Evolutionary conservation across 768 basidiomycete species (phyloP).

Genomic region (Lactarius trivialis): DNA sequence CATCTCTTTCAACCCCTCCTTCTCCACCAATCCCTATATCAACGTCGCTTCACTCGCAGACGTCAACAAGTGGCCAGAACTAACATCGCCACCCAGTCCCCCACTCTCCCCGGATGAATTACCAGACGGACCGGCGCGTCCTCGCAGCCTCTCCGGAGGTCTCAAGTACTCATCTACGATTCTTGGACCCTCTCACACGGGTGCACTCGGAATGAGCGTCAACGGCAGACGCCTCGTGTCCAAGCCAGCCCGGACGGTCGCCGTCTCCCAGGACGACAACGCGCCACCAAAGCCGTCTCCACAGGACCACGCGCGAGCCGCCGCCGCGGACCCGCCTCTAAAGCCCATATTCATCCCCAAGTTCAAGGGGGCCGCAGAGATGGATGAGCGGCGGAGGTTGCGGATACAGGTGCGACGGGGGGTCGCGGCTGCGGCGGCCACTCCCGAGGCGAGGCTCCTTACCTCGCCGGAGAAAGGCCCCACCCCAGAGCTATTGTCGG

Average conservation of each 20-base stretch:
- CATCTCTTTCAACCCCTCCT: conserved; percentile 71
- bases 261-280: conserved; percentile 3
- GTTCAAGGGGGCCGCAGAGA: conserved; percentile 80
- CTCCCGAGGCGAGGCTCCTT: conserved; percentile 31
- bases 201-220: conserved; percentile 73
- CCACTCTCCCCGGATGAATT: conserved; percentile 65
- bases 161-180: conserved; percentile 88
- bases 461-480: conserved; percentile 32
- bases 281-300: conserved; percentile 4
- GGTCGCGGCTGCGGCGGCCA: conserved; percentile 27
- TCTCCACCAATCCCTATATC: conserved; percentile 79
- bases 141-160: conserved; percentile 30
- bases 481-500: conserved; percentile 45
- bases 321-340: conserved; percentile 15
- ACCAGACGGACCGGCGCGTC: conserved; percentile 34
- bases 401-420: conserved; percentile 58
- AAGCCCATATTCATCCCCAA: conserved; percentile 63
- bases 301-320: conserved; percentile 6
- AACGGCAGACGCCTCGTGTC: conserved; percentile 34
- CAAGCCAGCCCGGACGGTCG: background rate
- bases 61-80: conserved; percentile 76
- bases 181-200: conserved; percentile 61
- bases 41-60: conserved; percentile 76
- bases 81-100: conserved; percentile 63
- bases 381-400: conserved; percentile 64